These are phyloP conservation scores for Pichia nanzhaoensis DNA, from an alignment of 805 yeast species.

Conservation along the genomic window DNA sequence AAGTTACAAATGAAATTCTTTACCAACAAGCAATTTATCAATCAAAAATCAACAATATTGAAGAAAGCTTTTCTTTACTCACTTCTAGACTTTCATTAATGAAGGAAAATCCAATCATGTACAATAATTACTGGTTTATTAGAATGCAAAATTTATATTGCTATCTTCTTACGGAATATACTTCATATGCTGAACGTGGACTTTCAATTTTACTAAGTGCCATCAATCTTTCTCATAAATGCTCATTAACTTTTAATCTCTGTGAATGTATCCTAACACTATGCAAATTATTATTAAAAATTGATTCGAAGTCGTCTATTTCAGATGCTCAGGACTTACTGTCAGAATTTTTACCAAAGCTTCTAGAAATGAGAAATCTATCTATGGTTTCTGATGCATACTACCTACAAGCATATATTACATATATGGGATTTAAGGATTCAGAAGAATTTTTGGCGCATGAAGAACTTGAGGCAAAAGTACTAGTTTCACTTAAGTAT, in stretches of 20 bases:
- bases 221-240: constrained; percentile 39
- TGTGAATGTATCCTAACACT: constrained; percentile 44
- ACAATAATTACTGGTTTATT: constrained; percentile 39
- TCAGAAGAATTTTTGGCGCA: neutral
- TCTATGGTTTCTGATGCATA: constrained; percentile 36
- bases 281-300: constrained; percentile 36
- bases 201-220: constrained; percentile 44
- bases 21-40: constrained; percentile 22
- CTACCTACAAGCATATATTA: constrained; percentile 27
- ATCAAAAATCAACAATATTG: constrained; percentile 18
- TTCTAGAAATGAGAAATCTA: constrained; percentile 35
- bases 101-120: constrained; percentile 19
- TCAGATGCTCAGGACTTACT: constrained; percentile 39
- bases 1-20: constrained; percentile 25
- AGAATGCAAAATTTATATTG: constrained; percentile 44
- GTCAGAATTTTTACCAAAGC: constrained; percentile 36
- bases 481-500: constrained; percentile 32
- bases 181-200: constrained; percentile 40
- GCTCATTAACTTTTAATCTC: constrained; percentile 39
- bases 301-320: constrained; percentile 26
- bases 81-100: constrained; percentile 19
- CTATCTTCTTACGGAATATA: constrained; percentile 35
- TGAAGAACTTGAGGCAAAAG: constrained; percentile 7
- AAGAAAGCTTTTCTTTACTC: constrained; percentile 19
- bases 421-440: constrained; percentile 9